Percentiles rank a stretch among this genome's conserved stretches.
phyloP scores from a whole-genome alignment of 805 yeast species.

The Candida xiaguanensis region DNA sequence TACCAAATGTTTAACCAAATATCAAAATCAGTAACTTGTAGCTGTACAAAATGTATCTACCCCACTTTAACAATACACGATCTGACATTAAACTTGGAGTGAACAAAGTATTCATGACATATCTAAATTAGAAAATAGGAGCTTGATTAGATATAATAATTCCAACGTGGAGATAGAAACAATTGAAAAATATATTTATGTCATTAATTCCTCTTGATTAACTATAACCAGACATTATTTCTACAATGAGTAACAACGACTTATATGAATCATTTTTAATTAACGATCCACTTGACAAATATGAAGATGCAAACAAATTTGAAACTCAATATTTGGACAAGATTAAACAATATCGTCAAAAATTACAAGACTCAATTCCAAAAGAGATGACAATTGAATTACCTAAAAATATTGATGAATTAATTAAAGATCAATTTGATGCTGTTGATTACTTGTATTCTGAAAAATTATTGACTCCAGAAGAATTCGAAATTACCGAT shows the following conservation, averaged over 20 bases:
- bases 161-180: no score
- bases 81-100: no score
- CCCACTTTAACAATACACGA: no score
- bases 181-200: no score
- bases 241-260: neutral
- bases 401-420: slow-evolving; percentile 29
- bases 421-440: slow-evolving; percentile 31
- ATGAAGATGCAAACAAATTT: slow-evolving; percentile 42
- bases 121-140: no score
- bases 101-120: no score
- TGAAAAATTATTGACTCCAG: slow-evolving; percentile 28
- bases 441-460: slow-evolving; percentile 33
- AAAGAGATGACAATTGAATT: slow-evolving; percentile 28
- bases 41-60: no score
- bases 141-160: no score
- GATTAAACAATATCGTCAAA: slow-evolving; percentile 35
- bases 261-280: slow-evolving; percentile 22
- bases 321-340: slow-evolving; percentile 42
- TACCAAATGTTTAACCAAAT: no score
- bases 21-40: no score
- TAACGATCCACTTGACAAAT: slow-evolving; percentile 26
- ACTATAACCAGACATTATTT: neutral
- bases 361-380: slow-evolving; percentile 24
- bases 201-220: no score
- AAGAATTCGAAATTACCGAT: slow-evolving; percentile 38